These are phyloP conservation scores for Thelonectria blattea DNA, from an alignment of 2,329 filamentous ascomycete genomes.

Conservation along the genomic window DNA sequence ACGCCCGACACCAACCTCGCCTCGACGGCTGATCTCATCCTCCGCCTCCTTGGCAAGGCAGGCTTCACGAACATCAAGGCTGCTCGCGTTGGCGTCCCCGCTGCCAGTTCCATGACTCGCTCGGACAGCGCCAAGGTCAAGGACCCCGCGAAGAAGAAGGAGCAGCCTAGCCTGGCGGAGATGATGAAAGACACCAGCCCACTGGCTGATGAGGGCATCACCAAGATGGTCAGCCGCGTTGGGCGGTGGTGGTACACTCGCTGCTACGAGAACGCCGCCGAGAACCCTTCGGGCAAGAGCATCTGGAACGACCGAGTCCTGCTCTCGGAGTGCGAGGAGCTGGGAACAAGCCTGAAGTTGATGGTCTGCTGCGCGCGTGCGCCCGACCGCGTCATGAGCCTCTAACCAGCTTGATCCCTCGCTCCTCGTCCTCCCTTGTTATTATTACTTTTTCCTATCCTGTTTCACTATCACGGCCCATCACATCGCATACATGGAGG, in stretches of 20 bases:
- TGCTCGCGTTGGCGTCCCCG: conserved; percentile 79
- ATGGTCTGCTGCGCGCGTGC: conserved; percentile 92
- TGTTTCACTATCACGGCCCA: conserved; percentile 22
- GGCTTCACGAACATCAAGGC: conserved; percentile 77
- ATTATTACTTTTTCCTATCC: conserved; percentile 21
- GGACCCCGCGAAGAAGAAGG: conserved; percentile 40
- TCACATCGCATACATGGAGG: conserved; percentile 23
- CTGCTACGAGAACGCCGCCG: conserved; percentile 80
- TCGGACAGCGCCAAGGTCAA: conserved; percentile 33
- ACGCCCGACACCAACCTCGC: conserved; percentile 66
- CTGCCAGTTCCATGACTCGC: conserved; percentile 58
- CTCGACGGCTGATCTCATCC: conserved; percentile 64
- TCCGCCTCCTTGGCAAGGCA: conserved; percentile 70
- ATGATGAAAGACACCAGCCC: conserved; percentile 75
- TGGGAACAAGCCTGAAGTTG: conserved; percentile 85
- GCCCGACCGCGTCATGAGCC: conserved; percentile 63
- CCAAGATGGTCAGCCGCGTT: conserved; percentile 89
- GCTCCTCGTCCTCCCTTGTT: conserved; percentile 1
- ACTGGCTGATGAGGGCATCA: conserved; percentile 81
- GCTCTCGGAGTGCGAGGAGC: conserved; percentile 83
- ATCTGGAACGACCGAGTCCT: conserved; percentile 82
- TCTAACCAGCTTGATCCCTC: conserved; percentile 42
- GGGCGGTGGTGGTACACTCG: conserved; percentile 96
- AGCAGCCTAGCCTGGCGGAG: conserved; percentile 68
- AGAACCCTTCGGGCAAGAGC: conserved; percentile 54